Conservation (phyloP, 169 alveolate genomes). For the Plasmodium fragile region DNA sequence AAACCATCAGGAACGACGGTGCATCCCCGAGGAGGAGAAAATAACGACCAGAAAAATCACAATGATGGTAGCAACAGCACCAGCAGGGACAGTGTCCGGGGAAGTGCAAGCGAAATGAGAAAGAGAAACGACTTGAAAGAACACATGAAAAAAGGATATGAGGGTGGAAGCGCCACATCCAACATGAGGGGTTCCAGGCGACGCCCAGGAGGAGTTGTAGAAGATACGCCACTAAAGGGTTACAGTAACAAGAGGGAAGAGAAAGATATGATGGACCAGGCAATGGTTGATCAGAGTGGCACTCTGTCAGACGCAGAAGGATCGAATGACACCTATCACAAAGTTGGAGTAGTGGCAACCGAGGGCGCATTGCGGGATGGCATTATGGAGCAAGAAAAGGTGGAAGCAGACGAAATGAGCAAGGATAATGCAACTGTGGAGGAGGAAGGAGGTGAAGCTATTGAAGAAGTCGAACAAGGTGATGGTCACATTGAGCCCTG, state of each 20-base stretch:
- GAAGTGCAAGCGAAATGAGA: constrained; percentile 4
- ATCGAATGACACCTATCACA: not conserved
- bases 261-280: not conserved
- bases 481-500: not conserved
- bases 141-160: not conserved
- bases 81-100: not conserved
- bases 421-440: not conserved
- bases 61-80: not conserved
- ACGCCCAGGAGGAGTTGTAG: not conserved
- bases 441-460: not conserved
- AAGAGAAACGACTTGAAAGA: constrained; percentile 29
- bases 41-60: not conserved
- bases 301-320: not conserved
- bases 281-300: not conserved
- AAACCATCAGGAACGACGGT: not conserved
- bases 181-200: constrained; percentile 1
- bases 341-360: not conserved
- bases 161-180: not conserved
- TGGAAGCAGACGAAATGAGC: not conserved
- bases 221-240: not conserved
- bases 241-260: not conserved
- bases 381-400: constrained; percentile 14
- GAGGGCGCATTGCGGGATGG: not conserved
- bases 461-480: not conserved
- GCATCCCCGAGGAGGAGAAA: not conserved